phyloP scores from a whole-genome alignment of 2,329 filamentous ascomycete genomes.

The Calonectria crousiana region DNA sequence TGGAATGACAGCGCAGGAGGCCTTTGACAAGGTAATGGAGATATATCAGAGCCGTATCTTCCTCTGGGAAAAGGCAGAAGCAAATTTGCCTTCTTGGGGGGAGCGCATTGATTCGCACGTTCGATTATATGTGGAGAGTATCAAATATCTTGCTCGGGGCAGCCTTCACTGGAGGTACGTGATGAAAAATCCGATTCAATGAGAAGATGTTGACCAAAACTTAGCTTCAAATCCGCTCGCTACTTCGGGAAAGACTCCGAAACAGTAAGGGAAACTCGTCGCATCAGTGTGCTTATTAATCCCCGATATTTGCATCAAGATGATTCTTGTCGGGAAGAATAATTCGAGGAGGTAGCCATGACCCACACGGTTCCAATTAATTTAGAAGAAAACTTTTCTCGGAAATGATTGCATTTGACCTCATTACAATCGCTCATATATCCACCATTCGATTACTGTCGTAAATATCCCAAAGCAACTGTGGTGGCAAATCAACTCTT shows the following conservation, averaged over 20 bases:
- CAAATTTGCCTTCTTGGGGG: not conserved
- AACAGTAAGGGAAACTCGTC: not conserved
- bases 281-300: not conserved
- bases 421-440: not conserved
- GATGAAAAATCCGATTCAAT: not conserved
- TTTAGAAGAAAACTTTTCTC: not conserved
- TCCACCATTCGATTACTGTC: too few relatives aligned
- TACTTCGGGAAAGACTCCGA: not conserved
- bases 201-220: not conserved
- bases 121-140: not conserved
- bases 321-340: not conserved
- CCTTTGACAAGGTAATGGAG: not conserved
- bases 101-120: not conserved
- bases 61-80: not conserved
- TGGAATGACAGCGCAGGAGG: not conserved
- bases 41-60: not conserved
- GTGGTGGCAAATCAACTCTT: not conserved
- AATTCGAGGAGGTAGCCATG: not conserved
- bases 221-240: not conserved
- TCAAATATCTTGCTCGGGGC: not conserved
- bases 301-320: not conserved
- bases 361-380: not conserved
- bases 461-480: not conserved
- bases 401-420: not conserved
- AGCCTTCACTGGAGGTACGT: constrained; percentile 1